Percentiles rank a stretch among this genome's conserved stretches.
Conservation (phyloP, 2,329 filamentous ascomycete genomes). For the Curvularia verruculosa region DNA sequence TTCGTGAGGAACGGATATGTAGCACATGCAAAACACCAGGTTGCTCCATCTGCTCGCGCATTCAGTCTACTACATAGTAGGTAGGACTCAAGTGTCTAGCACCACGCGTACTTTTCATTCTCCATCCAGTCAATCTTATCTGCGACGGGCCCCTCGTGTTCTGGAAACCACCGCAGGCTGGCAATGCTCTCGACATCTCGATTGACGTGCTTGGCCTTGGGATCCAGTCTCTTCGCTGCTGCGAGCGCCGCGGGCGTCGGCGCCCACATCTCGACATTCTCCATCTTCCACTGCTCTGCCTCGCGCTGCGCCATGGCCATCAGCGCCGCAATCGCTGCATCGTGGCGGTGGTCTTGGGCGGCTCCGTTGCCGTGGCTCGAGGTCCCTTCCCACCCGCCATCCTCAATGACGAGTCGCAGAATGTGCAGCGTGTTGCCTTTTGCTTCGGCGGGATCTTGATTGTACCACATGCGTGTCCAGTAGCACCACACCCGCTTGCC, state of each 20-base stretch:
- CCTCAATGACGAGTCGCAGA: conserved; percentile 71
- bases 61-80: not conserved
- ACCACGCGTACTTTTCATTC: conserved; percentile 82
- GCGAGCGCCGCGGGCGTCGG: conserved; percentile 62
- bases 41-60: not conserved
- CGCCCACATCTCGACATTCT: conserved; percentile 82
- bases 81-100: no score
- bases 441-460: conserved; percentile 59
- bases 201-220: conserved; percentile 57
- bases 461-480: conserved; percentile 71
- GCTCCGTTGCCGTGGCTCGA: conserved; percentile 30
- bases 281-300: conserved; percentile 73
- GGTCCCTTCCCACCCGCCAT: conserved; percentile 46
- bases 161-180: conserved; percentile 71
- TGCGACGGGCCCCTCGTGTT: conserved; percentile 51
- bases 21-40: not conserved
- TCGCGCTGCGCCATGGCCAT: conserved; percentile 71
- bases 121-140: conserved; percentile 71
- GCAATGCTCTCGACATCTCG: conserved; percentile 72
- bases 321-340: conserved; percentile 64
- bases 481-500: conserved; percentile 72
- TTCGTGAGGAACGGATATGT: no score
- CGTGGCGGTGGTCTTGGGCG: conserved; percentile 25
- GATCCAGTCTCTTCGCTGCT: conserved; percentile 55
- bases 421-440: conserved; percentile 72